Evolutionary conservation across 257 asterid genomes (phyloP).

Genomic region (Perilla frutescens): DNA sequence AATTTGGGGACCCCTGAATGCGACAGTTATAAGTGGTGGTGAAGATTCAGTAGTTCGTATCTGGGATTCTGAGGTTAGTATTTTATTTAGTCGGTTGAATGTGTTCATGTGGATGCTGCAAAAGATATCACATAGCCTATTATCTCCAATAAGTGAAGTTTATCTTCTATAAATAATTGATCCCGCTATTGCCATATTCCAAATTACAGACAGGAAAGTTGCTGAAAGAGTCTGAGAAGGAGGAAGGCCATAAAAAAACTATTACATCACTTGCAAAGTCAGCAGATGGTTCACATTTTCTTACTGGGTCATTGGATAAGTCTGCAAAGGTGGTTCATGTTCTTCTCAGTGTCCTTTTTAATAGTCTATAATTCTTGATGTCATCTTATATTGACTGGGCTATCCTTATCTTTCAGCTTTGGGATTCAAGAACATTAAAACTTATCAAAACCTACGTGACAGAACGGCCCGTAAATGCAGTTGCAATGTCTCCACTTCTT

Average conservation of each 20-base stretch:
- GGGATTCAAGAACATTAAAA: slow-evolving; percentile 81
- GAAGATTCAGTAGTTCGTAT: slow-evolving; percentile 83
- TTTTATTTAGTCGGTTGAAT: neutral
- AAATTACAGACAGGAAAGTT: slow-evolving; percentile 72
- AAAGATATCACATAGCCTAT: neutral
- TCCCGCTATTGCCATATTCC: neutral
- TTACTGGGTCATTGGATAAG: slow-evolving; percentile 87
- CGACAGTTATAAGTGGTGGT: slow-evolving; percentile 83
- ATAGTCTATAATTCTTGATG: neutral
- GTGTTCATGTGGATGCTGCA: neutral
- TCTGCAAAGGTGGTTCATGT: slow-evolving; percentile 76
- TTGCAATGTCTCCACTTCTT: slow-evolving; percentile 89
- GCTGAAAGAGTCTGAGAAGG: slow-evolving; percentile 73
- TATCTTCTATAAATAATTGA: neutral
- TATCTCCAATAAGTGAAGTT: slow-evolving; percentile 2
- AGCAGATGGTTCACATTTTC: slow-evolving; percentile 75
- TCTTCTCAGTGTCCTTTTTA: slow-evolving; percentile 15
- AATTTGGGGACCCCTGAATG: slow-evolving; percentile 96
- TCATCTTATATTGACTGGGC: slow-evolving; percentile 27
- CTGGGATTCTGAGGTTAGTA: slow-evolving; percentile 90
- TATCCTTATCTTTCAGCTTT: slow-evolving; percentile 60
- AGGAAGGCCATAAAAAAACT: slow-evolving; percentile 74
- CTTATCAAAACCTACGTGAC: slow-evolving; percentile 83
- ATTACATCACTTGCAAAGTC: slow-evolving; percentile 88
- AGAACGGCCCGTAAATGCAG: slow-evolving; percentile 89